These are phyloP conservation scores for Xylaria curta DNA, from an alignment of 495 filamentous ascomycete genomes.

Conservation along the genomic window DNA sequence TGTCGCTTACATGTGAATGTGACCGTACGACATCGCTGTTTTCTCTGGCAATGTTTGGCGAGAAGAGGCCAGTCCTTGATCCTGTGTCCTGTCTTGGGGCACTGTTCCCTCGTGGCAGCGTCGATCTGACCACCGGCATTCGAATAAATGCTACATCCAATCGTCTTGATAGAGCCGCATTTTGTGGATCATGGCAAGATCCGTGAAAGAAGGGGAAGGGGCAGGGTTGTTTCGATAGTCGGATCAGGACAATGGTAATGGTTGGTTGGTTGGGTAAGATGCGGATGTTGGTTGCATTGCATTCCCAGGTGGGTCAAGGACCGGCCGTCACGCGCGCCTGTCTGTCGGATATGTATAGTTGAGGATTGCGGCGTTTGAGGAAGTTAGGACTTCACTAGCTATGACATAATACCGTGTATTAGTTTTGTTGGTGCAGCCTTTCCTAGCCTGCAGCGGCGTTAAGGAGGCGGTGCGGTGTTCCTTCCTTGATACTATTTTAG, in stretches of 20 bases:
- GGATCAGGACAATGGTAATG: not conserved
- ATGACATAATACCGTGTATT: not conserved
- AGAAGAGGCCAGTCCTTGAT: not conserved
- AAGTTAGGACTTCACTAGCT: not conserved
- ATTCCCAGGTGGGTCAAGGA: not conserved
- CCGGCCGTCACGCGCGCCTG: not conserved
- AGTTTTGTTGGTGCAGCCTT: not conserved
- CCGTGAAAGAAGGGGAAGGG: not conserved
- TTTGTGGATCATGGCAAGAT: constrained; percentile 6
- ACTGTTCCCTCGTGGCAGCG: too few species aligned
- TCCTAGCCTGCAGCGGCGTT: not conserved
- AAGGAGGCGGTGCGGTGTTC: not conserved
- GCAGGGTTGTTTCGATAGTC: not conserved
- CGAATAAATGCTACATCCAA: not conserved
- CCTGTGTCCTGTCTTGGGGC: not conserved
- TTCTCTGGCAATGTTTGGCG: not conserved
- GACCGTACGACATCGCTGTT: not conserved
- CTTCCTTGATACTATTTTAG: constrained; percentile 9
- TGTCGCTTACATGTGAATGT: not conserved
- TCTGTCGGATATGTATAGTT: not conserved
- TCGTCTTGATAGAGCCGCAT: not conserved
- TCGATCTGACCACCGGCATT: not conserved
- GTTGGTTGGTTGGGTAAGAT: constrained; percentile 13
- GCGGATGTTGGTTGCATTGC: not conserved
- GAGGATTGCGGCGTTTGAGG: not conserved